A percentile compares a stretch with the other conserved stretches of the same genome.
Evolutionary conservation across 1,284 basidiomycete genomes (phyloP).

Genomic region (Lentinus polychrous): DNA sequence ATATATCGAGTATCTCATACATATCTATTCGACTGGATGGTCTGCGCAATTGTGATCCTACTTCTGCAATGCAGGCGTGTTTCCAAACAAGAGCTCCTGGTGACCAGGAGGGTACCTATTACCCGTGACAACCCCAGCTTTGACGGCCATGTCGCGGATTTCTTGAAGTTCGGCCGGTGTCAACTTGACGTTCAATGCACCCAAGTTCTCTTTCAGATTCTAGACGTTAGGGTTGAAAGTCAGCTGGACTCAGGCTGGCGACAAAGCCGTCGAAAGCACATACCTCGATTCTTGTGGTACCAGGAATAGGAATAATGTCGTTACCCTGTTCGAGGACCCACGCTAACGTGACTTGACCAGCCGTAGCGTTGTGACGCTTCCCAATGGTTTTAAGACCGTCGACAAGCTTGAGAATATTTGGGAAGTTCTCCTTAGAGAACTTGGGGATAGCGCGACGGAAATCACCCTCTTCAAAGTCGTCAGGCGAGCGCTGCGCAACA

Average conservation of each 20-base stretch:
- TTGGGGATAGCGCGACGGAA: conserved; percentile 29
- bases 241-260: no score
- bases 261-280: neutral
- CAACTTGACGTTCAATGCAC: conserved; percentile 1
- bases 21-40: no score
- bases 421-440: conserved; percentile 36
- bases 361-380: conserved; percentile 25
- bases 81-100: no score
- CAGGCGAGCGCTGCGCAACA: conserved; percentile 31
- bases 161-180: neutral
- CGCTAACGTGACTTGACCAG: conserved; percentile 36
- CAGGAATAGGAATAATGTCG: conserved; percentile 33
- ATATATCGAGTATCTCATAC: no score
- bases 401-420: conserved; percentile 34
- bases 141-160: conserved; percentile 18
- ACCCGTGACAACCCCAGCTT: conserved; percentile 19
- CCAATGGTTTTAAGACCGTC: conserved; percentile 28
- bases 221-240: neutral
- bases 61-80: no score
- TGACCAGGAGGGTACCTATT: conserved; percentile 11
- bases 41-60: no score
- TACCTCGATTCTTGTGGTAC: conserved; percentile 19
- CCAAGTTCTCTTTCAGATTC: conserved; percentile 4
- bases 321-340: conserved; percentile 35
- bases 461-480: conserved; percentile 47